Base-by-base conservation (phyloP, 1,139 yeast species). In the Pichia sp. region DNA sequence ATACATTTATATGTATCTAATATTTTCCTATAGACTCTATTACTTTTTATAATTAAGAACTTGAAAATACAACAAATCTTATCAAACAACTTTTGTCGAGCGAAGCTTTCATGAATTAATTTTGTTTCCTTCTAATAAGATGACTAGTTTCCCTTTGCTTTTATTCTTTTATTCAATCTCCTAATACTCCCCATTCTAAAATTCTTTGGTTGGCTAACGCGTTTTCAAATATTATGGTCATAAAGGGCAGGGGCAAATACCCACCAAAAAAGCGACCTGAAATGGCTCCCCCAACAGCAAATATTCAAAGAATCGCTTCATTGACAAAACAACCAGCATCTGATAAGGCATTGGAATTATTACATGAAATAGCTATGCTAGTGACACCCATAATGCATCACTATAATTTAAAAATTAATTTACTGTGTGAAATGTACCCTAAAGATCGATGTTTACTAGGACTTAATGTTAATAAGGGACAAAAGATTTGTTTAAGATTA, bases 381-480 rank as follows among this genome's bases (percentile, higher is more conserved):
- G 84, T 79, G 26, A 80, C 86, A 0, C 95, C 95, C 1, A 63
- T 91, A 39, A 85, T 91, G 77, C 74, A 76, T 43, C 74, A 76
- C 38, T 72, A 79, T 50, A 72, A 74, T 14, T 76, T 85, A 56
- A 75, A 72, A 45, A 91, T 89, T 3, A 79, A 78, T 1, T 66
- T 75, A 0, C 60, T 91, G 18, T 76, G 85, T 51, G 98, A 91
- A 61, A 85, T 91, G 76, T 83, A 68, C 51, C 97, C 97, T n/a
- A 79, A 74, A 50, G 70, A 76, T 54, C 67, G 72, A 2, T 64
- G 72, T 28, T 62, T 91, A 25, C 64, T 89, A 14, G 97, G 98
- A 0, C 62, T 88, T 46, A 91, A 91, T 61, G 88, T 87, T n/a
- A 86, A 87, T 55, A 64, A 64, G n/a, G 97, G 97, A 1, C 69